These are phyloP conservation scores for Sugiyamaella novakii DNA, from an alignment of 1,139 yeast genomes.

Conservation along the genomic window DNA sequence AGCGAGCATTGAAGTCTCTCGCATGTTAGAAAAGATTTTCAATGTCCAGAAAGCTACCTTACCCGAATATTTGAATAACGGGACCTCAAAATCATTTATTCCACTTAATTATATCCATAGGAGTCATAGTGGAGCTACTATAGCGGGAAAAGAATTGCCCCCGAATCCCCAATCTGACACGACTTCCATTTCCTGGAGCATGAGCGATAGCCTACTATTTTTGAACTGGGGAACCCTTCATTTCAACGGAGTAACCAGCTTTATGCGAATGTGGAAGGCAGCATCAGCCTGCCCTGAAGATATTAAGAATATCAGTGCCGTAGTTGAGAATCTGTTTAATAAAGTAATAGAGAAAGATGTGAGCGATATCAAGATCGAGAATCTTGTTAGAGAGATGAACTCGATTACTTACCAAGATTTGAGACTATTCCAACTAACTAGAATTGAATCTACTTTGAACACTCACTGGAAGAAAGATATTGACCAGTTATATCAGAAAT, in stretches of 20 bases:
- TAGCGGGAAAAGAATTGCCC: neutral
- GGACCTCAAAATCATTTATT: slow-evolving; percentile 29
- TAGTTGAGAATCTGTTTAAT: slow-evolving; percentile 43
- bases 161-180: neutral
- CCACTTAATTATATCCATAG: slow-evolving; percentile 32
- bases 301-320: slow-evolving; percentile 51
- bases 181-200: neutral
- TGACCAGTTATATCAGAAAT: slow-evolving; percentile 52
- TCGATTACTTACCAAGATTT: slow-evolving; percentile 52
- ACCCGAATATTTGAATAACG: slow-evolving; percentile 23
- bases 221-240: slow-evolving; percentile 61
- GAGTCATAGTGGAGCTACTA: neutral
- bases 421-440: slow-evolving; percentile 57
- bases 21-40: slow-evolving; percentile 42
- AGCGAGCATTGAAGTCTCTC: slow-evolving; percentile 41
- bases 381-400: slow-evolving; percentile 40
- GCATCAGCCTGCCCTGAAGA: slow-evolving; percentile 60
- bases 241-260: slow-evolving; percentile 56
- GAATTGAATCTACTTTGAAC: slow-evolving; percentile 45
- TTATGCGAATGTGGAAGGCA: slow-evolving; percentile 68
- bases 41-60: slow-evolving; percentile 32
- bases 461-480: slow-evolving; percentile 46
- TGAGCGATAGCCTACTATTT: slow-evolving; percentile 41
- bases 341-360: slow-evolving; percentile 38
- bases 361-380: slow-evolving; percentile 31